These are phyloP conservation scores for Ceratocystis albifundus DNA, from an alignment of 2,329 filamentous ascomycete species.

Conservation along the genomic window DNA sequence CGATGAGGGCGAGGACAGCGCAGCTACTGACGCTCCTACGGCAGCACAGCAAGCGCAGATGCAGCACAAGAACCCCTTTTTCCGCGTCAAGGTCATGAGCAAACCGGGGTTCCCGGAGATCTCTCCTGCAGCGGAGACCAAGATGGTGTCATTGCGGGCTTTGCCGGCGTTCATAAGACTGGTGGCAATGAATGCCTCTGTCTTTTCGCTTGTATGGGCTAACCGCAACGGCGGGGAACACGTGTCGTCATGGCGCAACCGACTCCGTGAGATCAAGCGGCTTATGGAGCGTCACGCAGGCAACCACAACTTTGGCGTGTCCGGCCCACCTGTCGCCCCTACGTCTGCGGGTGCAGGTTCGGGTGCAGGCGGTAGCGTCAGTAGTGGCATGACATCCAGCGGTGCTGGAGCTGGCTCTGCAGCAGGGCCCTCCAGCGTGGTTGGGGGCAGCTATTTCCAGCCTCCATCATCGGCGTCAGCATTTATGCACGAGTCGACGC, in stretches of 20 bases:
- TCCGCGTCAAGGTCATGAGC: constrained; percentile 80
- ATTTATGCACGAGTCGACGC: constrained; percentile 24
- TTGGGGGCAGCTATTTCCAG: constrained; percentile 27
- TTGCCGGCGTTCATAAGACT: constrained; percentile 78
- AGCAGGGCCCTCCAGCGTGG: constrained; percentile 26
- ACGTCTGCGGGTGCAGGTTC: constrained; percentile 24
- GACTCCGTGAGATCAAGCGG: constrained; percentile 71
- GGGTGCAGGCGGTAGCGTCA: constrained; percentile 28
- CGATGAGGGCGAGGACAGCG: neutral
- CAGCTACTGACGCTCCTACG: neutral
- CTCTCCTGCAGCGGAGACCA: constrained; percentile 77
- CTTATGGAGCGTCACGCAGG: constrained; percentile 58
- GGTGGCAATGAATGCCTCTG: constrained; percentile 81
- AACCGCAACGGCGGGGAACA: constrained; percentile 67
- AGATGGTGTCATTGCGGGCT: constrained; percentile 73
- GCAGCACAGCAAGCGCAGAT: neutral
- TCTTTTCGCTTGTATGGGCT: constrained; percentile 86
- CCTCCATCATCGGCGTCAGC: constrained; percentile 19
- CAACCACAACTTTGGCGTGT: constrained; percentile 32
- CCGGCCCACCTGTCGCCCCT: constrained; percentile 28
- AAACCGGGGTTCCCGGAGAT: constrained; percentile 84
- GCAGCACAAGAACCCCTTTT: constrained; percentile 47
- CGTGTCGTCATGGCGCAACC: constrained; percentile 77
- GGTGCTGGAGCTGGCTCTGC: constrained; percentile 23
- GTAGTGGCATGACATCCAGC: constrained; percentile 27